These are phyloP conservation scores for Lipomyces japonicus DNA, from an alignment of 805 yeast genomes.

Conservation along the genomic window DNA sequence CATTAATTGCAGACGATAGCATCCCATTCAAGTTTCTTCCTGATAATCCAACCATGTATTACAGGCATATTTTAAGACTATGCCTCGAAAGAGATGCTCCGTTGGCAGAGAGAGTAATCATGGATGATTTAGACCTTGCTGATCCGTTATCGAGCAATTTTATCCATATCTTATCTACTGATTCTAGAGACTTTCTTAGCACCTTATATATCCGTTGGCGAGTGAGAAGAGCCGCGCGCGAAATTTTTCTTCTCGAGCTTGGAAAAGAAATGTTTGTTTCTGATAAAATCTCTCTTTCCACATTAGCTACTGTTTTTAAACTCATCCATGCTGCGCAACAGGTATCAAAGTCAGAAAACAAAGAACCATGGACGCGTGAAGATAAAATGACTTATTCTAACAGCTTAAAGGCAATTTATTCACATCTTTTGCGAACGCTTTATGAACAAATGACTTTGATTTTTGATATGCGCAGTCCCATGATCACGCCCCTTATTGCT, in stretches of 20 bases:
- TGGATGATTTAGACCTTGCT: conserved; percentile 17
- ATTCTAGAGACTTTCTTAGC: conserved; percentile 44
- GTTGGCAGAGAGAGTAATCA: conserved; percentile 21
- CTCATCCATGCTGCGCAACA: not conserved
- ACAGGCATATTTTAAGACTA: conserved; percentile 41
- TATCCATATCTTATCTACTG: conserved; percentile 41
- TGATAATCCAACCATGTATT: conserved; percentile 42
- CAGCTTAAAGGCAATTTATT: conserved; percentile 8
- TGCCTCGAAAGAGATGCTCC: conserved; percentile 45
- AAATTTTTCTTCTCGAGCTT: conserved; percentile 51
- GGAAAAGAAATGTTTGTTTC: conserved; percentile 39
- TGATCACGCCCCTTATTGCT: not conserved
- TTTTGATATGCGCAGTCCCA: not conserved
- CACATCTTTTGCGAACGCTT: not conserved
- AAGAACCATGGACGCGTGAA: conserved; percentile 14
- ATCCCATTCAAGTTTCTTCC: conserved; percentile 40
- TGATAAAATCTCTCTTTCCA: not conserved
- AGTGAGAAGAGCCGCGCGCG: conserved; percentile 48
- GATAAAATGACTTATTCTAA: conserved; percentile 10
- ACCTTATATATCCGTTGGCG: conserved; percentile 58
- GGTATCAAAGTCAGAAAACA: not conserved
- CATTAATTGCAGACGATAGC: not conserved
- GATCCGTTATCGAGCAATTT: conserved; percentile 3
- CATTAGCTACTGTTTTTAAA: conserved; percentile 2
- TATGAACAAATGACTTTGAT: not conserved